Conservation (phyloP, 2,329 filamentous ascomycete genomes). For the Xylaria arbuscula region DNA sequence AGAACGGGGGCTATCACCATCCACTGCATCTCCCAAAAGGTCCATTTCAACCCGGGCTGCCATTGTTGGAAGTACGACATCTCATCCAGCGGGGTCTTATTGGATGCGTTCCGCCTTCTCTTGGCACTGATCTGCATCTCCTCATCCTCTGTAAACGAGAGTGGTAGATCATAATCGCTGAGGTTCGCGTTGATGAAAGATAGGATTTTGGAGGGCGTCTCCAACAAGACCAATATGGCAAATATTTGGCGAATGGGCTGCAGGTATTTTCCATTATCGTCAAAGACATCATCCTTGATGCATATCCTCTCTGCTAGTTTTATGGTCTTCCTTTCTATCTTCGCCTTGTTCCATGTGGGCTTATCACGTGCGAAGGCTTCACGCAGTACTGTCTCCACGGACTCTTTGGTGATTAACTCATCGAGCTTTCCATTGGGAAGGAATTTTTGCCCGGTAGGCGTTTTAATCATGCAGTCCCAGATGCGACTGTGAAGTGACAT, state of each 20-base stretch:
- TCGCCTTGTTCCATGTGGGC: not conserved
- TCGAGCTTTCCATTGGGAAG: not conserved
- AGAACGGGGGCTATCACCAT: conserved; percentile 1
- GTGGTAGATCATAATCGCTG: not conserved
- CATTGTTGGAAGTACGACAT: not conserved
- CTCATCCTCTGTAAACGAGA: not conserved
- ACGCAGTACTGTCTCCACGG: not conserved
- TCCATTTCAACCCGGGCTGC: not conserved
- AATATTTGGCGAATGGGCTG: conserved; percentile 5
- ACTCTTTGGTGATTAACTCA: not conserved
- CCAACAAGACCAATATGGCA: not conserved
- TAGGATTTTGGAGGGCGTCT: not conserved
- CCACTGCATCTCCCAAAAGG: conserved; percentile 11
- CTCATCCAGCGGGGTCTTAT: not conserved
- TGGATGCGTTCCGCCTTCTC: not conserved
- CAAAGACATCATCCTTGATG: not conserved
- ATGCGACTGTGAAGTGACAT: not conserved
- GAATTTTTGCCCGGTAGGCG: not conserved
- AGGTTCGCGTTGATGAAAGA: not conserved
- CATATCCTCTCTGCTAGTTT: not conserved
- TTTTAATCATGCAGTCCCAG: not conserved
- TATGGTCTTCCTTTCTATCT: not conserved
- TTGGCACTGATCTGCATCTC: not conserved
- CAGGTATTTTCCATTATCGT: not conserved
- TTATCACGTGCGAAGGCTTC: not conserved